Evolutionary conservation across 192 early-diverging fungal species (phyloP).

Genomic region (Coemansia sp.): DNA sequence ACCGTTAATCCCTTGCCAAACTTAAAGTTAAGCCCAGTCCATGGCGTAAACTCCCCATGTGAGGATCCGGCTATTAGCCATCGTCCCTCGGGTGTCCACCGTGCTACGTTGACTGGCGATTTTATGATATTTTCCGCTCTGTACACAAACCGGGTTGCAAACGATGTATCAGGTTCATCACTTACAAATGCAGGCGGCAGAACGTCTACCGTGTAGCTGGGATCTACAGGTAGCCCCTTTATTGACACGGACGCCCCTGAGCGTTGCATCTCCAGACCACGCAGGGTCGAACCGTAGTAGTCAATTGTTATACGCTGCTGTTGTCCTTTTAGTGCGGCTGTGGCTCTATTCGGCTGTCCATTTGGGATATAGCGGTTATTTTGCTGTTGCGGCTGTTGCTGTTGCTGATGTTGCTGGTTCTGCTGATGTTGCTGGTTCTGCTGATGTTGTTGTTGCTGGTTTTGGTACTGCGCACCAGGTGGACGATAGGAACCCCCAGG

Average conservation of each 20-base stretch:
- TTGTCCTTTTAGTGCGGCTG: constrained; percentile 72
- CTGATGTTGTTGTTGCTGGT: background rate
- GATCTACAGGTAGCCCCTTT: constrained; percentile 32
- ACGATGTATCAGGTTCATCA: constrained; percentile 36
- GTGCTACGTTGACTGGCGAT: constrained; percentile 86
- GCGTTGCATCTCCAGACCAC: constrained; percentile 58
- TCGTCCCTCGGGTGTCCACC: constrained; percentile 96
- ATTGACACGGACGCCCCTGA: constrained; percentile 16
- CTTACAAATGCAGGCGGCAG: constrained; percentile 57
- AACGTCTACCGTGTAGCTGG: constrained; percentile 47
- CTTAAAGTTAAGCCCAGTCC: constrained; percentile 97
- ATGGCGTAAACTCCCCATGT: constrained; percentile 92
- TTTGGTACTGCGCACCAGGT: background rate
- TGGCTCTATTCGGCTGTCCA: background rate
- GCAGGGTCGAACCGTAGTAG: constrained; percentile 78
- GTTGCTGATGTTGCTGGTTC: background rate
- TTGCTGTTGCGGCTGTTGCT: background rate
- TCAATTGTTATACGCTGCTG: constrained; percentile 93
- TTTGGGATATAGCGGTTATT: background rate
- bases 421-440: background rate
- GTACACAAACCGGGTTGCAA: constrained; percentile 40
- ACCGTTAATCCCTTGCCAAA: constrained; percentile 94
- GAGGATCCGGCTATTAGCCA: constrained; percentile 91
- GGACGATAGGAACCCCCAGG: background rate
- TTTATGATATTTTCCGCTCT: constrained; percentile 82